Evolutionary conservation across 2,329 filamentous ascomycete species (phyloP), one percentile per base, ranked within the genome.

Genomic region (Magnaporthiopsis incrustans): DNA sequence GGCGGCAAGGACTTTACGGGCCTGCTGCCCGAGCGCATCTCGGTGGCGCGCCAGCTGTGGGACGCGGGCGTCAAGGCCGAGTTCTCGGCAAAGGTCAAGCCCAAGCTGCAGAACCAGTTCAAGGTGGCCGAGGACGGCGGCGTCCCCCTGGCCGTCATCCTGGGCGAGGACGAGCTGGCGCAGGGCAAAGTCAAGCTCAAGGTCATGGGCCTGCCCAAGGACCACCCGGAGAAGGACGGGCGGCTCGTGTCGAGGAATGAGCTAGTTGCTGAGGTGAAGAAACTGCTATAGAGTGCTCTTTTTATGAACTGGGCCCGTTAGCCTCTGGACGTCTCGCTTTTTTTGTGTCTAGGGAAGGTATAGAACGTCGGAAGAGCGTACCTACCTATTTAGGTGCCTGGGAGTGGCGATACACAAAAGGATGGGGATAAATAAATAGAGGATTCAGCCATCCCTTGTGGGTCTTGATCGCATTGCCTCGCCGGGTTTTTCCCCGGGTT

Each of bases 211-310:
- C 80, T 96, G 64, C 83, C 84, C 4, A 89, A 95, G 57, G 91
- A 87, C 32, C 90, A 97, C 81, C 88, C 92, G 0, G 91, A 97
- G 75, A 97, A 97, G 80, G 90, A 96, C 66, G 94, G 93, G 61
- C 83, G 93, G 57, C 77, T 92, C 64, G 85, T 97, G 27, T 79
- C 87, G 63, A 81, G 89, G 67, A 77, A 76, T 38, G 80, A 87
- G 64, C 77, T 93, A 71, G 84, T 87, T 3, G 74, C 78, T 15
- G 89, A 91, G 75, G 81, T 92, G 57, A 85, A 82, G 74, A 70
- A 70, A 62, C 61, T 69, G 61, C 62, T 70, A 25, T 25, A 53
- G 44, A 12, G 5, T 12, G 8, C 11, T 35, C 12, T 35, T 35
- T 35, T 10, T 53, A n/a, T 53, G 44, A 5, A 10, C 10, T 25